Base-by-base conservation (phyloP, 2,329 filamentous ascomycete species). In the Zymoseptoria pseudotritici region DNA sequence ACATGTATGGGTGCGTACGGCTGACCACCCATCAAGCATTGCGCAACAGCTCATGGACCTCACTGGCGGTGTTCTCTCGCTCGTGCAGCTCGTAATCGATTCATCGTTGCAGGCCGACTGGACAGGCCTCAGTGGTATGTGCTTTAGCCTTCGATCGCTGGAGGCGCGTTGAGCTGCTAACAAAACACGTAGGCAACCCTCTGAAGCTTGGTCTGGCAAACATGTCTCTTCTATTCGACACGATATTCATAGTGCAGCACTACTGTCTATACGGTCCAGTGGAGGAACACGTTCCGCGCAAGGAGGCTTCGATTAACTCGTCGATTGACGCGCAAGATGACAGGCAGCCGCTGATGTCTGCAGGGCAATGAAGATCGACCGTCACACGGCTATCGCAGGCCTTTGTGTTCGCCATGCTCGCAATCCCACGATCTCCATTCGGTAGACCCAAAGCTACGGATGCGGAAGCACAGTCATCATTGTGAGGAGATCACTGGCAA, bases 211-310 rank as follows among this genome's bases (percentile, higher is more conserved):
- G 50, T 3, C 50, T 52, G 3, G 89, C 90, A 13, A 93, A 96
- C 70, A 84, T 96, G 53, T 91, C 87, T 60, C 87, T 97, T 68
- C 73, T 90, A 2, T 97, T 96, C 73, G 93, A 97, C 72, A 64
- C 88, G 31, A 79, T 96, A 54, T 97, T 97, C 72, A 87, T 97
- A 56, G 70, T 83, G 4, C 94, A 99, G 77, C 94, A 97, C 75
- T 97, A 92, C 69, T 77, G 92, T 42, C 74, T 96, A 20, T 97
- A 96, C 71, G 61, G 71, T 17, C 65, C 69, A 8, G 66, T 71
- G 4, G 65, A 68, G 49, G 59, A 67, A 61, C 62, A 56, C 22
- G 51, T 24, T 21, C 56, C 36, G 13, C 36, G 22, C 22, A 42
- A 42, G 13, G 21, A 36, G 11, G n/a, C 24, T 3, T 29, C 19